phyloP scores from a whole-genome alignment of 1,284 basidiomycete genomes.

The Cryptococcus sp. region DNA sequence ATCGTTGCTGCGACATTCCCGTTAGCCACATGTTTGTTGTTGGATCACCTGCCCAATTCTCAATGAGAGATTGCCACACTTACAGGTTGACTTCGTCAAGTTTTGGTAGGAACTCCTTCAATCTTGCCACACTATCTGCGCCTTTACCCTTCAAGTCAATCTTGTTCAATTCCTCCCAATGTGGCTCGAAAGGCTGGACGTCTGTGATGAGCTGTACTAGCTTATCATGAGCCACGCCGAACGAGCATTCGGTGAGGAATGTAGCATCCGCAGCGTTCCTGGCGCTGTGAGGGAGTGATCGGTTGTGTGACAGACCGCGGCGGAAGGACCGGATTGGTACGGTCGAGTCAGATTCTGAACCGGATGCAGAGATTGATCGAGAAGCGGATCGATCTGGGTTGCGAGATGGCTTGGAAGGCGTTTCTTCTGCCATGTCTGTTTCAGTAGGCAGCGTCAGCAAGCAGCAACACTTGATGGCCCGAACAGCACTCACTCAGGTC shows the following conservation, averaged over 20 bases:
- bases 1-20: conserved; percentile 61
- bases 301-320: conserved; percentile 2
- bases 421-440: conserved; percentile 55
- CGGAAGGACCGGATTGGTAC: conserved; percentile 30
- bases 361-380: conserved; percentile 8
- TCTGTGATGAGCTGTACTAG: conserved; percentile 93
- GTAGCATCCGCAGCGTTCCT: conserved; percentile 63
- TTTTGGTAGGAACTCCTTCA: conserved; percentile 90
- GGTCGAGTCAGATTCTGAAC: conserved; percentile 19
- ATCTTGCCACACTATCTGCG: conserved; percentile 82
- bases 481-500: conserved; percentile 60
- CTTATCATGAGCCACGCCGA: conserved; percentile 85
- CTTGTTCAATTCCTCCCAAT: conserved; percentile 79
- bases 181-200: conserved; percentile 89
- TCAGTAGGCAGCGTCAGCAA: background rate
- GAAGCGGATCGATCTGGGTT: conserved; percentile 29
- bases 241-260: conserved; percentile 89
- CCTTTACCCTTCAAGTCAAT: conserved; percentile 79
- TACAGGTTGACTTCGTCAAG: conserved; percentile 80
- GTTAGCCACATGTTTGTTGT: conserved; percentile 1
- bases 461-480: background rate
- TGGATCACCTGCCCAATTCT: background rate
- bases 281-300: conserved; percentile 9
- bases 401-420: conserved; percentile 63
- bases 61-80: conserved; percentile 43